A percentile compares a stretch with the other conserved stretches of the same genome.
Conservation (phyloP, 179 eudicot genomes). For the Gypsophila paniculata region DNA sequence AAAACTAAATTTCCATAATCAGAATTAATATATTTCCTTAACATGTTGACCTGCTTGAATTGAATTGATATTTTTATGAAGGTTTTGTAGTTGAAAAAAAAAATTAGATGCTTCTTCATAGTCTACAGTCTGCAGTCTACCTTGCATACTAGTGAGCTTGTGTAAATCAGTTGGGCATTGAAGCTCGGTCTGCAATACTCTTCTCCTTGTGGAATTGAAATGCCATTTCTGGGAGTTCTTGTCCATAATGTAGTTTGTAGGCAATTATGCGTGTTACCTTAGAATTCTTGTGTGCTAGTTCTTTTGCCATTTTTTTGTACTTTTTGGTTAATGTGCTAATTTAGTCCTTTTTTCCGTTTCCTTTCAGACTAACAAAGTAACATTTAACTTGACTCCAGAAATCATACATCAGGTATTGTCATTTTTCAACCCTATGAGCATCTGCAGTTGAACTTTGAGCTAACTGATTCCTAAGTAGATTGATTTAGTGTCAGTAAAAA, state of each 20-base stretch:
- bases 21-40: background rate
- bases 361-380: slow-evolving; percentile 86
- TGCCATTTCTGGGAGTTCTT: background rate
- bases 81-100: background rate
- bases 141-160: background rate
- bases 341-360: slow-evolving; percentile 10
- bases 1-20: no score
- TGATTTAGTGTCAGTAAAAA: background rate
- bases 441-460: background rate
- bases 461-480: slow-evolving; percentile 4
- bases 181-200: background rate
- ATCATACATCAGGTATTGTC: slow-evolving; percentile 84
- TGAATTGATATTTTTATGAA: background rate
- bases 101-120: background rate
- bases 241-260: background rate
- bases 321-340: slow-evolving; percentile 16
- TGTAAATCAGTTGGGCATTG: background rate
- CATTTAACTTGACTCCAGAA: slow-evolving; percentile 88
- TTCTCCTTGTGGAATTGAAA: background rate
- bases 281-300: background rate
- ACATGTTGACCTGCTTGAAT: background rate
- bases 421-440: background rate
- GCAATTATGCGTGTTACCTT: background rate
- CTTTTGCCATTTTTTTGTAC: background rate
- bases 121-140: background rate